These are phyloP conservation scores for Ormosia semicastrata DNA, from an alignment of 306 rosid species.

Conservation along the genomic window DNA sequence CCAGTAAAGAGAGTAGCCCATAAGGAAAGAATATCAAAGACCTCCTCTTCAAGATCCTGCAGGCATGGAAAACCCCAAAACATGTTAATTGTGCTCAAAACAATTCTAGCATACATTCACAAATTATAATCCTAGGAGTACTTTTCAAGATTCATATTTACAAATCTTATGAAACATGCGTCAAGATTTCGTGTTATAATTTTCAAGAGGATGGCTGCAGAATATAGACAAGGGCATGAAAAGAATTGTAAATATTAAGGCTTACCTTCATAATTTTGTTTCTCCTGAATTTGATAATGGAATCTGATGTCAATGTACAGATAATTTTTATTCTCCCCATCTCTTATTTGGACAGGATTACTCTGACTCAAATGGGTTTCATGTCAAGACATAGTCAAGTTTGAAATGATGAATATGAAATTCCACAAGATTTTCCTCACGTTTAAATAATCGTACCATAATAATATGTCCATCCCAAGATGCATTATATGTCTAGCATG, in stretches of 20 bases:
- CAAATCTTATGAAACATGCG: not conserved
- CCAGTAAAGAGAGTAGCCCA: conserved; percentile 79
- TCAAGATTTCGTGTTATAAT: not conserved
- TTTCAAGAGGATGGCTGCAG: conserved; percentile 16
- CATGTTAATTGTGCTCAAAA: conserved; percentile 9
- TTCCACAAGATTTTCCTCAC: not conserved
- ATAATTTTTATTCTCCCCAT: too few species aligned
- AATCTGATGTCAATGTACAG: too few species aligned
- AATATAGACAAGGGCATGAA: conserved; percentile 14
- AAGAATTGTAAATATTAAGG: not conserved
- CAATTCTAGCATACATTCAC: not conserved
- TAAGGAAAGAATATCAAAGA: conserved; percentile 90
- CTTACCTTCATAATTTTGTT: not conserved
- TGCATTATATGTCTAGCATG: not conserved
- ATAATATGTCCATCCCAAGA: not conserved
- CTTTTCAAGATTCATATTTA: conserved; percentile 15
- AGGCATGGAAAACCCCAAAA: conserved; percentile 27
- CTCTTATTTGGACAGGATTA: not conserved
- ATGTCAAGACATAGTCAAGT: not conserved
- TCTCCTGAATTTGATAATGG: not conserved
- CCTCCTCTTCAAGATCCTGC: conserved; percentile 94
- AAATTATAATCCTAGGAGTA: not conserved
- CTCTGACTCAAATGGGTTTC: not conserved
- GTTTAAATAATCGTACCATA: not conserved
- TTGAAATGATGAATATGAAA: not conserved